Evolutionary conservation across 148 eudicot species (phyloP), one percentile per base, ranked within the genome.

Genomic region (Euryodendron excelsum): DNA sequence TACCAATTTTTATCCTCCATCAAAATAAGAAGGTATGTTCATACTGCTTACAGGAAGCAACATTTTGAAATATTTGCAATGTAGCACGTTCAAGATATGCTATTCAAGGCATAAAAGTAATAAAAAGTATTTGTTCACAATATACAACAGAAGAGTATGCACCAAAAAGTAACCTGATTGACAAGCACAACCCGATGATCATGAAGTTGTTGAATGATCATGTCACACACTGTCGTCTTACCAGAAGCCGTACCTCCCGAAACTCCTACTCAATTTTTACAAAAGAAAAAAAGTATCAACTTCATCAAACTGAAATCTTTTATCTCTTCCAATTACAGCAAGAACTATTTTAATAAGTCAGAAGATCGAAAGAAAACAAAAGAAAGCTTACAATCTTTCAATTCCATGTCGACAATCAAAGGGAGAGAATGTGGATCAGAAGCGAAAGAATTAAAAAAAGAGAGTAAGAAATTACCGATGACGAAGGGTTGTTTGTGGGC

Each of bases 231-330:
- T 0, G 98, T 90, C 0, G 99, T 93, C 88, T 96, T 96, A 18
- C 99, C 99, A 0, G 99, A 96, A 37, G 99, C 99, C 36, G 98
- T 91, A 73, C 99, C 99, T 21, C 99, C 99, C 4, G 99, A 93
- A 60, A 96, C 99, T 77, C 99, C 98, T 96, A 71, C 69, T 78
- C 82, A 81, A 72, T 62, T 18, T 53, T 25, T 17, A 11, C 36
- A 53, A 28, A 61, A 17, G 59, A 6, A 45, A 75, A n/a, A 12
- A 48, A 33, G 48, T 18, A 11, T 14, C 62, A 17, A 44, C 60
- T 20, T 59, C 56, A 77, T 37, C 13, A 27, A 75, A 52, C 53
- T 41, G 45, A 44, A 4, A 25, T 5, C 30, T 56, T 7, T 36
- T 39, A n/a, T 34, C 23, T 44, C 41, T 2, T 41, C 44, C 45